These are phyloP conservation scores for Margaritispora aquatica DNA, from an alignment of 495 filamentous ascomycete genomes.

Conservation along the genomic window DNA sequence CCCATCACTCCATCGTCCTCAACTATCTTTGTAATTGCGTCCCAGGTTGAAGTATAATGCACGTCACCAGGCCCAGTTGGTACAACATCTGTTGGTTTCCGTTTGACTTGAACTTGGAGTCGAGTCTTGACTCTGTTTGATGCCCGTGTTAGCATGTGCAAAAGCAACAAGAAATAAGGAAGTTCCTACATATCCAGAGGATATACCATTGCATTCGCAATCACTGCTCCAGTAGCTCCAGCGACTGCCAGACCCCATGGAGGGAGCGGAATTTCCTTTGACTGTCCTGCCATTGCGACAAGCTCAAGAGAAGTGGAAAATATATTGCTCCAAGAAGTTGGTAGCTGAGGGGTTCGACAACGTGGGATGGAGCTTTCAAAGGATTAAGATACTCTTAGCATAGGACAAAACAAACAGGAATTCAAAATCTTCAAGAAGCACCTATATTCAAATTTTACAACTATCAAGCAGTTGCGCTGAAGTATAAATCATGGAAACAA, in stretches of 20 bases:
- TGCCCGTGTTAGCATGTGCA: slow-evolving; percentile 7
- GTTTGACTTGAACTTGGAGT: slow-evolving; percentile 91
- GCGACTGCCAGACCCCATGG: slow-evolving; percentile 93
- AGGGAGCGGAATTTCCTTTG: slow-evolving; percentile 71
- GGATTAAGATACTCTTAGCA: background rate
- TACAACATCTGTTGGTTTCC: slow-evolving; percentile 38
- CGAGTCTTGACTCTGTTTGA: slow-evolving; percentile 81
- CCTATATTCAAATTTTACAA: too few relatives aligned
- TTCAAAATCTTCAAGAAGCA: background rate
- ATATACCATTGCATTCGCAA: slow-evolving; percentile 95
- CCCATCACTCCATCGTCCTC: slow-evolving; percentile 75
- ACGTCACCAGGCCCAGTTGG: slow-evolving; percentile 35
- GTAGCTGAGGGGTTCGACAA: background rate
- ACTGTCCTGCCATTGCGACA: slow-evolving; percentile 64
- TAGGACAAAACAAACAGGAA: background rate
- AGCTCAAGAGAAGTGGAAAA: background rate
- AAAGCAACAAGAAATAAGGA: background rate
- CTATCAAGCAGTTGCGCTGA: background rate
- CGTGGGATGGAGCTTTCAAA: background rate
- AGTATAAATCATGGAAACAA: background rate
- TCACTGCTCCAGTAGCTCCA: slow-evolving; percentile 85
- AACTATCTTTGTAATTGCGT: slow-evolving; percentile 83
- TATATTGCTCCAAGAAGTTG: background rate
- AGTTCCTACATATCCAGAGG: slow-evolving; percentile 85
- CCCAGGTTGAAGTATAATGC: slow-evolving; percentile 80